Conservation (phyloP, 768 basidiomycete genomes). For the Suillus alpinus region DNA sequence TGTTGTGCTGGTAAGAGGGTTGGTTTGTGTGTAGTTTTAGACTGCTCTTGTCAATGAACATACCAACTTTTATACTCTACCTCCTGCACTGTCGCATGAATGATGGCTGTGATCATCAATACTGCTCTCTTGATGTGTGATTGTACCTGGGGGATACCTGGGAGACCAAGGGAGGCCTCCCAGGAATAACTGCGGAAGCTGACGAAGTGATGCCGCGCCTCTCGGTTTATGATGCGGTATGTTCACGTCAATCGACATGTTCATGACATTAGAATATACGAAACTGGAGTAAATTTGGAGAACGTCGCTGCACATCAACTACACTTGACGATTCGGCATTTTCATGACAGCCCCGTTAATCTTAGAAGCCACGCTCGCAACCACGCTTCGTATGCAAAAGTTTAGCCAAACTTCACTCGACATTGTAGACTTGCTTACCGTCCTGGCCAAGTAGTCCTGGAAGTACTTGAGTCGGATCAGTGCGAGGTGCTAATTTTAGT, state of each 20-base stretch:
- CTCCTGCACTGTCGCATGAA: neutral
- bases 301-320: neutral
- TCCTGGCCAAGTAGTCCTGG: neutral
- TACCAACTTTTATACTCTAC: neutral
- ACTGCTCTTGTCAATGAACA: neutral
- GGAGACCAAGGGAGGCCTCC: neutral
- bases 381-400: neutral
- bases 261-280: neutral
- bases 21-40: constrained; percentile 16
- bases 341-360: neutral
- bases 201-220: neutral
- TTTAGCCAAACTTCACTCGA: neutral
- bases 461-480: no score
- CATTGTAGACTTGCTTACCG: neutral
- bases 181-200: neutral
- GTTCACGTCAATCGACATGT: neutral
- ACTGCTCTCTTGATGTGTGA: neutral
- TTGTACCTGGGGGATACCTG: neutral
- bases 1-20: constrained; percentile 21
- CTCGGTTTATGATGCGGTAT: neutral
- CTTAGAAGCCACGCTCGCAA: neutral
- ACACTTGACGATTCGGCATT: neutral
- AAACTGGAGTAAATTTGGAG: neutral
- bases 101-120: neutral
- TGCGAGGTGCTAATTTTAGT: neutral